phyloP scores from a whole-genome alignment of 1,284 basidiomycete genomes.

The Cutaneotrichosporon mucoides region DNA sequence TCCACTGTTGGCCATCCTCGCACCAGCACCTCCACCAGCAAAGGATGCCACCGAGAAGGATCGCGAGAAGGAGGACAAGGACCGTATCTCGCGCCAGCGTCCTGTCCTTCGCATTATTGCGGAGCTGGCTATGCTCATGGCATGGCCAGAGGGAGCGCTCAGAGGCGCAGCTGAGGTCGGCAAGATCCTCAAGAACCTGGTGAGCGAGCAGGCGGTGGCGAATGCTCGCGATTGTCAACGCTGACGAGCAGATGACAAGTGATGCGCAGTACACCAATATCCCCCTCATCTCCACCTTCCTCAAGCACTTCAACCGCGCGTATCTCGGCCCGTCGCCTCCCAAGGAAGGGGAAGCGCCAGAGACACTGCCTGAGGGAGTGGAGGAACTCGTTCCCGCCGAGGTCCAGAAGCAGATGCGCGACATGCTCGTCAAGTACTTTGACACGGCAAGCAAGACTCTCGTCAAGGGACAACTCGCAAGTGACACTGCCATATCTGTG shows the following conservation, averaged over 20 bases:
- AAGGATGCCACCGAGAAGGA: slow-evolving; percentile 55
- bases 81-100: slow-evolving; percentile 74
- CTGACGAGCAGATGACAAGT: slow-evolving; percentile 64
- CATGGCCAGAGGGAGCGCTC: slow-evolving; percentile 54
- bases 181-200: slow-evolving; percentile 64
- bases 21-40: slow-evolving; percentile 49
- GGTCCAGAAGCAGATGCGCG: slow-evolving; percentile 79
- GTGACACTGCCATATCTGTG: slow-evolving; percentile 22
- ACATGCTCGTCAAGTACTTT: slow-evolving; percentile 90
- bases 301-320: slow-evolving; percentile 75
- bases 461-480: slow-evolving; percentile 80
- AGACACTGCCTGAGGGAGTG: slow-evolving; percentile 54
- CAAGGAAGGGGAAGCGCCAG: slow-evolving; percentile 11
- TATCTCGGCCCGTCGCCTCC: slow-evolving; percentile 65
- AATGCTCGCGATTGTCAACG: neutral
- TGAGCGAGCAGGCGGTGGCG: slow-evolving; percentile 48
- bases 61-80: slow-evolving; percentile 85
- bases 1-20: slow-evolving; percentile 63
- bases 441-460: slow-evolving; percentile 86
- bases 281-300: slow-evolving; percentile 74
- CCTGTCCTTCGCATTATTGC: slow-evolving; percentile 79
- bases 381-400: slow-evolving; percentile 73
- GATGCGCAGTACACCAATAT: slow-evolving; percentile 80
- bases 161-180: slow-evolving; percentile 70
- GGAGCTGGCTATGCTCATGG: slow-evolving; percentile 81